These are phyloP conservation scores for Cladosporium oxysporum DNA, from an alignment of 2,329 filamentous ascomycete genomes.

Conservation along the genomic window DNA sequence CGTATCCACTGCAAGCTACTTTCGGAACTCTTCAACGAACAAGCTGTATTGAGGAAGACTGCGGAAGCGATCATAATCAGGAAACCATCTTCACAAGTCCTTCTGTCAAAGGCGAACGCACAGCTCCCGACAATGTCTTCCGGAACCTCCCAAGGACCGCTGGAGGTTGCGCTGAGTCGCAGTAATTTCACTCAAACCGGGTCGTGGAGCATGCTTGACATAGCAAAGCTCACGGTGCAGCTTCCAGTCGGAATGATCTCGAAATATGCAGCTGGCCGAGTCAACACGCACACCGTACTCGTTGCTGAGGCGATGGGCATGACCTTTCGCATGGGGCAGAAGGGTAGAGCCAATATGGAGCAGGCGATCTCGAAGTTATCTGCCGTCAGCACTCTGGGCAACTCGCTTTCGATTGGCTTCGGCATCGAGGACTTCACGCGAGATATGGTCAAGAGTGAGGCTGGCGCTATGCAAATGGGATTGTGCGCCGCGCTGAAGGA, in stretches of 20 bases:
- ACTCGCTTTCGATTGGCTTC: neutral
- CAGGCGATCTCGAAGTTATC: neutral
- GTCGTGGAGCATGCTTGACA: neutral
- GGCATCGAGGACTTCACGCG: conserved; percentile 2
- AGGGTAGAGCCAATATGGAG: neutral
- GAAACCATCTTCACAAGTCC: neutral
- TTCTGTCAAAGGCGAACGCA: neutral
- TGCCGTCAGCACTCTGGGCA: neutral
- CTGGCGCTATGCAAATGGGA: neutral
- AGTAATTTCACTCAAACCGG: neutral
- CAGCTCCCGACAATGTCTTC: neutral
- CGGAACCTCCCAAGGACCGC: neutral
- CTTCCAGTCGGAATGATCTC: neutral
- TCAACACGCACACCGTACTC: neutral
- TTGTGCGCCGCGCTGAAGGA: conserved; percentile 1
- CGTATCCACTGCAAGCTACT: neutral
- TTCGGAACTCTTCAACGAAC: neutral
- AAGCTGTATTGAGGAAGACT: neutral
- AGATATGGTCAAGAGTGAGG: conserved; percentile 2
- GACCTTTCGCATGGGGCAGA: neutral
- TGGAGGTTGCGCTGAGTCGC: neutral
- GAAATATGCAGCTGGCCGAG: neutral
- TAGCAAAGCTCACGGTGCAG: neutral
- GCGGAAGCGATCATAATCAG: neutral
- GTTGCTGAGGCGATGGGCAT: neutral